Base-by-base conservation (phyloP, 2,329 filamentous ascomycete species). In the Colletotrichum costaricense region DNA sequence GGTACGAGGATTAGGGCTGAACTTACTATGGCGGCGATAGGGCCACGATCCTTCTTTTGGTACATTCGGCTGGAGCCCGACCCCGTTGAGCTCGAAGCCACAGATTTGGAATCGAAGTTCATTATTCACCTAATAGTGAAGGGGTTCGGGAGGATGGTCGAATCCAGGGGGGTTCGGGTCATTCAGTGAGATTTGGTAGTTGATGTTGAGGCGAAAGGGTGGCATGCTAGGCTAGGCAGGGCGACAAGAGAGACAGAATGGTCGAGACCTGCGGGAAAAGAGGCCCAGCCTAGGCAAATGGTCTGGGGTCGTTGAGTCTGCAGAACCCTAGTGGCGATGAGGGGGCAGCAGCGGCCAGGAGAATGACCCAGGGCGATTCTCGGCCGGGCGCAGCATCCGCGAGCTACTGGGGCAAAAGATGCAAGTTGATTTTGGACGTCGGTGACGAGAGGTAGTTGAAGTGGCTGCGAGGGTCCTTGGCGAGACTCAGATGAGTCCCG, bases 11-110 rank as follows among this genome's bases (percentile, higher is more conserved):
- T 11, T 6, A 38, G 56, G 68, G 57, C 54, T 19, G 22, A 57
- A 76, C 77, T 75, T 78, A 84, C 81, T 80, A 83, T 81, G 63
- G 82, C 81, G 74, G 82, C 82, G 77, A 84, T 84, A 28, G 81
- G 80, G 72, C 82, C 82, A 71, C 82, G 81, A 72, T 83, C 82
- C 74, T 84, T 84, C 70, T 81, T 79, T 66, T 73, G 76, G 74
- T 78, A 80, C 46, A 75, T 42, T 80, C 80, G 57, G 78, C 76
- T 73, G 22, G 35, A 35, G 79, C 79, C 19, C 57, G 82, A 78
- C 63, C 79, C 80, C 68, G 79, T 78, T 72, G 81, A 82, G 77
- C 79, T 79, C 68, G 81, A 81, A 72, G 68, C 76, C 59, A 75
- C 66, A 14, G 67, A 49, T 7, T 63, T 42, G 19, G 64, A 55